phyloP scores from a whole-genome alignment of 108 stramenopile species.

The Pseudonitzschia multiseries region DNA sequence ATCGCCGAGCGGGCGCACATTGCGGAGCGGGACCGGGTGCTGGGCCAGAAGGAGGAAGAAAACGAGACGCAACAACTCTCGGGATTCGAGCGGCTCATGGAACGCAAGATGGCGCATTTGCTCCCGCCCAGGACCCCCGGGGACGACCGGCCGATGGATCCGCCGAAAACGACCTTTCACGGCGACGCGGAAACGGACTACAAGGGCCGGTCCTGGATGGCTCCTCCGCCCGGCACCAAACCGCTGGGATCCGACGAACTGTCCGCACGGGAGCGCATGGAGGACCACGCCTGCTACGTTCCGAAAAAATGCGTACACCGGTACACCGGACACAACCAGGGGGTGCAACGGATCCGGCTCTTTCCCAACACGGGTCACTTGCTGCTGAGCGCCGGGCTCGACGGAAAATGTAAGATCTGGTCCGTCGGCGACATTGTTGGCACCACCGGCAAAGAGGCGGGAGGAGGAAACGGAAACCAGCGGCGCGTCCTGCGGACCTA shows the following conservation, averaged over 20 bases:
- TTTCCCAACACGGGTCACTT: slow-evolving; percentile 97
- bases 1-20: slow-evolving; percentile 73
- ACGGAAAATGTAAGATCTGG: slow-evolving; percentile 94
- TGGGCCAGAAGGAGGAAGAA: slow-evolving; percentile 54
- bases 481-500: slow-evolving; percentile 88
- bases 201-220: slow-evolving; percentile 93
- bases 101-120: slow-evolving; percentile 93
- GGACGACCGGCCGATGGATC: slow-evolving; percentile 65
- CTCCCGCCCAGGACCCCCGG: slow-evolving; percentile 86
- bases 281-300: slow-evolving; percentile 90
- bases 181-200: slow-evolving; percentile 87
- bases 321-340: slow-evolving; percentile 92
- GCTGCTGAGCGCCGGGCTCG: slow-evolving; percentile 93
- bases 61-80: slow-evolving; percentile 32
- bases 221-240: slow-evolving; percentile 79
- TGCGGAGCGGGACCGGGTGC: slow-evolving; percentile 65
- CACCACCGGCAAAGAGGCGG: neutral
- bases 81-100: slow-evolving; percentile 77
- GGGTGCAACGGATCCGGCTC: slow-evolving; percentile 94
- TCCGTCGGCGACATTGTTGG: slow-evolving; percentile 50
- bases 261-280: slow-evolving; percentile 35
- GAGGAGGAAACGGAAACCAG: slow-evolving; percentile 1
- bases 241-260: slow-evolving; percentile 31
- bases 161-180: slow-evolving; percentile 84
- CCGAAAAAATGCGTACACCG: slow-evolving; percentile 94